Conservation (phyloP, 2,329 filamentous ascomycete species). For the Chrysoporthe cubensis region DNA sequence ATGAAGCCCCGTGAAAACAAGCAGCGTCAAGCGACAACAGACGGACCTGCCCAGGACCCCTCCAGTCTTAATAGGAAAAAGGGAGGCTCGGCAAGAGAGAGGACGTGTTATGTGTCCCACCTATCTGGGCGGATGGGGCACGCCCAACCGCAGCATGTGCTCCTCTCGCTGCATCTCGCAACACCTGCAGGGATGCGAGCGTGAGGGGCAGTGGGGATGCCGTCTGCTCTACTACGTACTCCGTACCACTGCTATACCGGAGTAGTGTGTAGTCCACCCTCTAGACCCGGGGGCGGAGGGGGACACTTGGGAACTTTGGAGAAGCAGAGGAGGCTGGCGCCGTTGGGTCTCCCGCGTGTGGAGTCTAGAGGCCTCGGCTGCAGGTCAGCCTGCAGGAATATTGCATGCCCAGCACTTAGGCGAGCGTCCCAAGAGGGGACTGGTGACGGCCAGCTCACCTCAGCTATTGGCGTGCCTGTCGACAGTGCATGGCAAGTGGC, state of each 20-base stretch:
- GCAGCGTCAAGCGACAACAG: too few relatives aligned
- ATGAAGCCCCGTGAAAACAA: not conserved
- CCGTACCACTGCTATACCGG: not conserved
- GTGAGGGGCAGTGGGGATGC: not conserved
- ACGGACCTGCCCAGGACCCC: not conserved
- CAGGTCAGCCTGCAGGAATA: slow-evolving; percentile 13
- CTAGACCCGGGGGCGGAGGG: not conserved
- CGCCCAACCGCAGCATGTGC: not conserved
- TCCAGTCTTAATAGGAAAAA: not conserved
- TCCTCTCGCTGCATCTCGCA: not conserved
- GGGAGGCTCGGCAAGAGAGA: not conserved
- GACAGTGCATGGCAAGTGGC: not conserved
- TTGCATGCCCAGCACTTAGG: slow-evolving; percentile 8
- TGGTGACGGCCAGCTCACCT: slow-evolving; percentile 8
- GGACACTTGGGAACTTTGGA: not conserved
- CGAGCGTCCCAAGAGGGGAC: slow-evolving; percentile 16
- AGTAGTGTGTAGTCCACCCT: not conserved
- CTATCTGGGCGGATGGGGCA: too few relatives aligned
- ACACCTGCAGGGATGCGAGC: not conserved
- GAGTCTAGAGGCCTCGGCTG: slow-evolving; percentile 9
- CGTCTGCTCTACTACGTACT: not conserved
- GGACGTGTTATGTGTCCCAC: too few relatives aligned
- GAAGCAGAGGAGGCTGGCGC: not conserved
- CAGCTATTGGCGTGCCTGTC: slow-evolving; percentile 16
- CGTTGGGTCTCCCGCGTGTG: not conserved